Evolutionary conservation across 2,329 filamentous ascomycete species (phyloP), one percentile per base, ranked within the genome.

Genomic region (Cordyceps militaris): DNA sequence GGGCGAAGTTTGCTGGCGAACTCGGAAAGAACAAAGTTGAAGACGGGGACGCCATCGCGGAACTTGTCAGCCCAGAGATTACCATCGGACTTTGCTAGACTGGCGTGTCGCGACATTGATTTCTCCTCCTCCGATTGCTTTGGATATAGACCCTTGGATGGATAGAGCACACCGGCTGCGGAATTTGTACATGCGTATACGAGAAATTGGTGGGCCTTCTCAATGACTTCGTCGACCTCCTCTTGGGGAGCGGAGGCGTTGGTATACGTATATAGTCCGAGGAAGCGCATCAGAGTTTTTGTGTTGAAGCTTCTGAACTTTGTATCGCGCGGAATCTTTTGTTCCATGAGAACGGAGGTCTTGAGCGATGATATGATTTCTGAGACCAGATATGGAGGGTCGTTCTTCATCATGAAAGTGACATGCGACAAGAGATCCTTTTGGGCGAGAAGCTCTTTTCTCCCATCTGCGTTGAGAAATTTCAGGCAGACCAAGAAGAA

Each of bases 91-190:
- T 85, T 86, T 57, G 87, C 82, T 44, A 82, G 74, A 42, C 57
- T 57, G 23, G 57, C 42, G n/a, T 58, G 40, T 14, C 56, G 58
- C 5, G 58, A 54, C 8, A 54, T 54, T 16, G 76, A 72, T 13
- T 66, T 63, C 32, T 76, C 70, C 21, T 79, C 74, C 55, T 87
- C 82, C 2, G 84, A 78, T 59, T 88, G 84, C 42, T 86, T 83
- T 7, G 91, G 89, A 70, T 97, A 97, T 71, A 91, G 89, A n/a
- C 91, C 92, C 36, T 83, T 84, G 59, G 89, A 86, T 3, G 85
- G 81, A 55, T 91, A 82, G 54, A 96, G 74, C 2, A 95, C 80
- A 14, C 93, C 94, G 51, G 87, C 84, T 4, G 79, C 79, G 0
- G 85, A 76, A 43, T 82, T 86, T 1, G 89, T 95, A 71, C 91